Evolutionary conservation across 1,139 yeast species (phyloP), one percentile per base, ranked within the genome.

Genomic region (Hanseniaspora sp.): DNA sequence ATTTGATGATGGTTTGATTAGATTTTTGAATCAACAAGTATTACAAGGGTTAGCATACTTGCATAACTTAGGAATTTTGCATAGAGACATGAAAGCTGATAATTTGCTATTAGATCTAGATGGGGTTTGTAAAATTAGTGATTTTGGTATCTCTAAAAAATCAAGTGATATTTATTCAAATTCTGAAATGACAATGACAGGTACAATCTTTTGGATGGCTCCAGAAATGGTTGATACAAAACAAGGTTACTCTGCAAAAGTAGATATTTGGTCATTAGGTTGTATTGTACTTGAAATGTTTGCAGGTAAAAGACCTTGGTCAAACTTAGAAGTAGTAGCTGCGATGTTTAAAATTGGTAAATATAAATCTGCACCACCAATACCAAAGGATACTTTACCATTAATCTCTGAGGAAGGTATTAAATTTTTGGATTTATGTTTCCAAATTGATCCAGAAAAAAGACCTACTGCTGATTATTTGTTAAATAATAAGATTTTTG

Each of bases 161-260:
- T 85, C 95, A 0, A 77, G 80, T 58, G 92, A 92, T 65, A 86
- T 92, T 43, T 92, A 92, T 67, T 82, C 86, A 30, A 90, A 92
- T 64, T 90, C 96, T 1, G 96, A 87, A 57, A 86, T 90, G 95
- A 90, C 97, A 13, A 85, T 84, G 92, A 96, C 94, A 69, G 99
- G 99, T 23, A 90, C 98, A 0, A 90, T 94, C 2, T 94, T 90
- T 66, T 94, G 98, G 98, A 94, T 94, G 98, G 99, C 99, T 0
- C 99, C 99, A 0, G 99, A 94, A 66, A 96, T 94, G 58, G 88
- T 94, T 56, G 85, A 84, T 62, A 83, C 81, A 55, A 85, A 83
- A 60, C 95, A 84, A 65, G 97, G 97, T 0, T 94, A 94, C 66
- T 86, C 95, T 71, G 98, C 98, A 31, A 94, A 94, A 68, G 88